phyloP scores from a whole-genome alignment of 2,329 filamentous ascomycete species.

The Celoporthe dispersa region DNA sequence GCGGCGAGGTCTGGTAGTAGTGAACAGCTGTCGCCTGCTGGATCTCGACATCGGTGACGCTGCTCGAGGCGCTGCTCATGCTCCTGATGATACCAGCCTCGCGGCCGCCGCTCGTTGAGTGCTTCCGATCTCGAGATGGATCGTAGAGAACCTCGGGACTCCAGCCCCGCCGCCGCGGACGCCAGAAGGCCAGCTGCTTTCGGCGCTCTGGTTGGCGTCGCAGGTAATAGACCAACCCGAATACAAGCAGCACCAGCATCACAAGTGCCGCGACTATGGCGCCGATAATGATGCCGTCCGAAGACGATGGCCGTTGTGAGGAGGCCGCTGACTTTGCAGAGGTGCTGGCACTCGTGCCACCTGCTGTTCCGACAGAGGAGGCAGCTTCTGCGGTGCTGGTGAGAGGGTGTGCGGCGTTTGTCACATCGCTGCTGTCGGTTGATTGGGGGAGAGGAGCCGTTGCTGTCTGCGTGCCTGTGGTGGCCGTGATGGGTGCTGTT shows the following conservation, averaged over 20 bases:
- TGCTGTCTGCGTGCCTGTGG: not conserved
- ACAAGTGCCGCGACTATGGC: not conserved
- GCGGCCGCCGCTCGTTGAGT: not conserved
- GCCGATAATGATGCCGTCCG: not conserved
- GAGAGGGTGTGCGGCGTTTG: not conserved
- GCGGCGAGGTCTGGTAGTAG: not conserved
- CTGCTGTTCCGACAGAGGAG: not conserved
- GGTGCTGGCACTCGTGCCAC: not conserved
- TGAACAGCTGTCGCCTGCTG: conserved; percentile 1
- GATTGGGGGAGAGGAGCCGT: not conserved
- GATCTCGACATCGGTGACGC: not conserved
- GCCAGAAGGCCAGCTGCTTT: conserved; percentile 1
- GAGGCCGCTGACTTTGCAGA: not conserved
- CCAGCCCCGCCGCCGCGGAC: not conserved
- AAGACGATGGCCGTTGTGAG: not conserved
- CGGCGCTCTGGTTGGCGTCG: not conserved
- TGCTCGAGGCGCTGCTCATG: conserved; percentile 8
- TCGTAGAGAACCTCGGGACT: not conserved
- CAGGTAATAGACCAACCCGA: not conserved
- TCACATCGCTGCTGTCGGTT: not conserved
- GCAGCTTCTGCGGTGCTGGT: not conserved
- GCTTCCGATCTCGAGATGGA: not conserved
- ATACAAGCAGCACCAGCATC: not conserved
- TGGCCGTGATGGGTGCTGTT: not conserved
- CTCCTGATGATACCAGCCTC: not conserved